phyloP scores from a whole-genome alignment of 2,329 filamentous ascomycete species.

The Blastomyces gilchristii region DNA sequence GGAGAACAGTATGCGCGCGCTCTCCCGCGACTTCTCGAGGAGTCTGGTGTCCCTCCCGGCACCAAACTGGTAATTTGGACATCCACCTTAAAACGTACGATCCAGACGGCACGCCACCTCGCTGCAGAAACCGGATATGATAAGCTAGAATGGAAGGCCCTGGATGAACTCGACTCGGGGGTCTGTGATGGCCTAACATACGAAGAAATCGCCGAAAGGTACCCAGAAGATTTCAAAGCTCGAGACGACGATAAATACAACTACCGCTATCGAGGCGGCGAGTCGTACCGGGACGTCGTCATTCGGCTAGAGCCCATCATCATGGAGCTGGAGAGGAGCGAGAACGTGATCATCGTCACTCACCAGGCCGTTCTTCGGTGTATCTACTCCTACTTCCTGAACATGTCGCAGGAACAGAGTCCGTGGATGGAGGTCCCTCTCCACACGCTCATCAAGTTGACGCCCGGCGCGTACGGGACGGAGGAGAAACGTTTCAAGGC shows the following conservation, averaged over 20 bases:
- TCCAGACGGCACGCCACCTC: slow-evolving; percentile 78
- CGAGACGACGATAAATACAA: slow-evolving; percentile 99
- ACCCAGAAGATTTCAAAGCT: slow-evolving; percentile 88
- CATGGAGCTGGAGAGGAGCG: slow-evolving; percentile 93
- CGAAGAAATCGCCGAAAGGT: slow-evolving; percentile 81
- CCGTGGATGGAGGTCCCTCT: slow-evolving; percentile 98
- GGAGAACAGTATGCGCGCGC: slow-evolving; percentile 79
- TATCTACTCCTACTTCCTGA: slow-evolving; percentile 99
- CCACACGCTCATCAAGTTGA: slow-evolving; percentile 93
- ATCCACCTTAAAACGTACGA: slow-evolving; percentile 70
- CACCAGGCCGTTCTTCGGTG: slow-evolving; percentile 94
- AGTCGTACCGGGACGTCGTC: slow-evolving; percentile 92
- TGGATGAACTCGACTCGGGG: slow-evolving; percentile 92
- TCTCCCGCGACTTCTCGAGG: slow-evolving; percentile 70
- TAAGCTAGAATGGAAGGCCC: slow-evolving; percentile 95
- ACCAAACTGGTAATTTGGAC: slow-evolving; percentile 63
- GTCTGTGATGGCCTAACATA: slow-evolving; percentile 96
- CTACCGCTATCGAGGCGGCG: slow-evolving; percentile 93
- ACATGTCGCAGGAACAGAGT: slow-evolving; percentile 80
- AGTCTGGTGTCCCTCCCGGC: slow-evolving; percentile 66
- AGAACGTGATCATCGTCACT: slow-evolving; percentile 96
- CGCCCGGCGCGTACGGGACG: slow-evolving; percentile 86
- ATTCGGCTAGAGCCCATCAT: slow-evolving; percentile 98
- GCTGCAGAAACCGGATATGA: slow-evolving; percentile 62
- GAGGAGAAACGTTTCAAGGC: slow-evolving; percentile 80